Conservation (phyloP, 495 filamentous ascomycete species). For the Neurospora sp. region DNA sequence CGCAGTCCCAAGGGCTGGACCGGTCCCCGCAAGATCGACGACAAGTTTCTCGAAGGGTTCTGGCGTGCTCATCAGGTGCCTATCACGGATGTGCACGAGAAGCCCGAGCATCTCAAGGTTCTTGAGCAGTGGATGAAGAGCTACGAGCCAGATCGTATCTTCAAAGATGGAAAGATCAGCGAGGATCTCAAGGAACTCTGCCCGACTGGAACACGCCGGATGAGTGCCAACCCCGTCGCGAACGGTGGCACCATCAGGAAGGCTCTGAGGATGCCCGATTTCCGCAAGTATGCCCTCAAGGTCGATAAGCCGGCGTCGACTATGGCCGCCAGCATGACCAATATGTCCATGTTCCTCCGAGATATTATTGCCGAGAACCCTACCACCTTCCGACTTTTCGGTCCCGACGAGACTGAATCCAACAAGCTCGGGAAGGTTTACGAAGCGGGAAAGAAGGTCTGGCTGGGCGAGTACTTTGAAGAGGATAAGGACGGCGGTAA, state of each 20-base stretch:
- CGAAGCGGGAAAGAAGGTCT: constrained; percentile 62
- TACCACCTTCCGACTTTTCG: constrained; percentile 59
- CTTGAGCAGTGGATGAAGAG: constrained; percentile 62
- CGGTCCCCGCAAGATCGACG: constrained; percentile 53
- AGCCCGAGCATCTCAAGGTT: constrained; percentile 48
- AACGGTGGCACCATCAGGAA: constrained; percentile 56
- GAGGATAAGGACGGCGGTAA: constrained; percentile 63
- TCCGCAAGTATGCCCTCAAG: constrained; percentile 48
- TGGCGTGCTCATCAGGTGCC: constrained; percentile 67
- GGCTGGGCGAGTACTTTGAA: constrained; percentile 65
- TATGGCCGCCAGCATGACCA: constrained; percentile 47
- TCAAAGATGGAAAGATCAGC: constrained; percentile 49
- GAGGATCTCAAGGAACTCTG: constrained; percentile 50
- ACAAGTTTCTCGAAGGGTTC: constrained; percentile 56
- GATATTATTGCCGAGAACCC: constrained; percentile 52
- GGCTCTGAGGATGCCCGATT: constrained; percentile 55
- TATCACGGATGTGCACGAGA: constrained; percentile 51
- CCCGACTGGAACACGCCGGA: constrained; percentile 49
- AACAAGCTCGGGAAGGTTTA: constrained; percentile 63
- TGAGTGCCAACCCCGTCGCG: constrained; percentile 63
- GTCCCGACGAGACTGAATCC: constrained; percentile 67
- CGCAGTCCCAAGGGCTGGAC: constrained; percentile 68
- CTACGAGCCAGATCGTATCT: constrained; percentile 58
- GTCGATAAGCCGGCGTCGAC: constrained; percentile 45
- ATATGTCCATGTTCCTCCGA: constrained; percentile 53